A percentile compares a stretch with the other conserved stretches of the same genome.
phyloP scores from a whole-genome alignment of 495 filamentous ascomycete genomes.

The Aspergillus heteromorphus region DNA sequence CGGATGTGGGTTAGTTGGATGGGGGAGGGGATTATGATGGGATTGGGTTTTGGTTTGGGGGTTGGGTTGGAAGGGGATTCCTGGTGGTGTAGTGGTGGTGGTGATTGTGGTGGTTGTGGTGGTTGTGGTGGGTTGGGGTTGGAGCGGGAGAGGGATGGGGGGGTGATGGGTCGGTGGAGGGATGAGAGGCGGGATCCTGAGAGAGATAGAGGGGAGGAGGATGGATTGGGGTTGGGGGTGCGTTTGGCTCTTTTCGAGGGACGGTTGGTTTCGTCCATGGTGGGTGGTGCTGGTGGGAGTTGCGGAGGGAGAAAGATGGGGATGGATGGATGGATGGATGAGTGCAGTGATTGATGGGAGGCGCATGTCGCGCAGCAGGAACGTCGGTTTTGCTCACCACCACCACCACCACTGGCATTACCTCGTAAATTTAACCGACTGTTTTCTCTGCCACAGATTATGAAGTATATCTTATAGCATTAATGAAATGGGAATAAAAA shows the following conservation, averaged over 20 bases:
- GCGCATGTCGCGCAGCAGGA: too few species aligned
- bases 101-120: neutral
- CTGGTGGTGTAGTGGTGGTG: constrained; percentile 25
- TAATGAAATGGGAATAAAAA: too few species aligned
- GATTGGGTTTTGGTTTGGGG: neutral
- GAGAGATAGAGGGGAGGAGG: neutral
- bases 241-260: constrained; percentile 16
- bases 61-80: neutral
- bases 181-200: constrained; percentile 22
- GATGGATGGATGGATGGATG: neutral
- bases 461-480: too few species aligned
- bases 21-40: constrained; percentile 49
- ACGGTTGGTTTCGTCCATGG: constrained; percentile 12
- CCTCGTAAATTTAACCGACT: too few species aligned
- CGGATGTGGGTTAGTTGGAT: constrained; percentile 68
- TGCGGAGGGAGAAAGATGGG: neutral
- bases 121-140: too few species aligned
- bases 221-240: neutral
- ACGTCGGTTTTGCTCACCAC: too few species aligned
- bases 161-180: constrained; percentile 32
- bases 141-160: constrained; percentile 17
- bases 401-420: too few species aligned
- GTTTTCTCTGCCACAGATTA: too few species aligned
- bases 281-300: neutral
- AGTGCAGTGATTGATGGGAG: too few species aligned